These are phyloP conservation scores for Glomus cerebriforme DNA, from an alignment of 192 early-diverging fungal species.

Conservation along the genomic window DNA sequence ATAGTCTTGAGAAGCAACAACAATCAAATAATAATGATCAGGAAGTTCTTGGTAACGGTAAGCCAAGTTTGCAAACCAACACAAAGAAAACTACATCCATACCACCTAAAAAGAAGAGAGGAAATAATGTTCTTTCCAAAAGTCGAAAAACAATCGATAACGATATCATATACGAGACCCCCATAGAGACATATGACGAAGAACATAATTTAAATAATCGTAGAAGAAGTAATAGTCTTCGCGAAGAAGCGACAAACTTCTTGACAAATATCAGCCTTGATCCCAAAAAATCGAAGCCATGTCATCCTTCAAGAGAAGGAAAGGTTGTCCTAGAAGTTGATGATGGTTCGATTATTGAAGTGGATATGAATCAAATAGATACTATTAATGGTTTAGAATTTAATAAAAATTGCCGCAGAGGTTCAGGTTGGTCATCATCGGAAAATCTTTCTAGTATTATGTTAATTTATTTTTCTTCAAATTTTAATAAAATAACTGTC, in stretches of 20 bases:
- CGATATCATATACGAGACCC: background rate
- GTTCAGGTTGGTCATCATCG: slow-evolving; percentile 19
- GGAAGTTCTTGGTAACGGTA: background rate
- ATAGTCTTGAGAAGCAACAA: background rate
- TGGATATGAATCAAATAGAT: background rate
- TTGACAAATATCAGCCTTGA: slow-evolving; percentile 17
- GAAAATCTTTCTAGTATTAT: background rate
- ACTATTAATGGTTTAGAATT: background rate
- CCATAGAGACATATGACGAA: slow-evolving; percentile 9
- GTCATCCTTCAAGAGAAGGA: slow-evolving; percentile 18
- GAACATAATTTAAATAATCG: background rate
- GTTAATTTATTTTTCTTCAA: background rate
- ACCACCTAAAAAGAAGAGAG: background rate
- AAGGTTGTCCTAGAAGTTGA: background rate
- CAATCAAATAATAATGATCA: background rate
- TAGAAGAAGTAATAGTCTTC: slow-evolving; percentile 21
- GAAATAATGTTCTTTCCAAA: background rate
- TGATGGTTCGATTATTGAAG: background rate
- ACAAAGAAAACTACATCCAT: background rate
- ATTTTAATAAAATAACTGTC: background rate
- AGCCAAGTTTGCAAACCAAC: slow-evolving; percentile 4
- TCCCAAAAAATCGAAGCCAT: background rate
- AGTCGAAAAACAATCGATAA: background rate
- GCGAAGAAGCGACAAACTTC: slow-evolving; percentile 16
- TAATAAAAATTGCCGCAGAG: background rate